phyloP scores from a whole-genome alignment of 2,329 filamentous ascomycete genomes.

The Aspergillus udagawae region DNA sequence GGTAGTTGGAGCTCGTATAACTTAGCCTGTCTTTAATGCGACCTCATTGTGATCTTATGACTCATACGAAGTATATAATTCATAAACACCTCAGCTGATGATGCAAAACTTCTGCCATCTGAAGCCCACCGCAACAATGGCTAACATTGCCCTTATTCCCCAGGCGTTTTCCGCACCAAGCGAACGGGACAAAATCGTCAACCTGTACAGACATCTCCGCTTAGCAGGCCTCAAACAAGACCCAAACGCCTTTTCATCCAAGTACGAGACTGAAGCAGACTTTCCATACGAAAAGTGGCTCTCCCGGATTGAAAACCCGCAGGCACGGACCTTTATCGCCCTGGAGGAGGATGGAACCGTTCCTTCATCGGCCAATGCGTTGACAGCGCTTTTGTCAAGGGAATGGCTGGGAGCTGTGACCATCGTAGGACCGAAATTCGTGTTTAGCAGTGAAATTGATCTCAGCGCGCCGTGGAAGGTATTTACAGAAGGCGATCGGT shows the following conservation, averaged over 20 bases:
- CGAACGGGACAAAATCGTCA: neutral
- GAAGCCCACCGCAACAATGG: neutral
- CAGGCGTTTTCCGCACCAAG: neutral
- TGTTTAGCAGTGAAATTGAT: neutral
- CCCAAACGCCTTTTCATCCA: slow-evolving; percentile 1
- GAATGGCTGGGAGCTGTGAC: slow-evolving; percentile 3
- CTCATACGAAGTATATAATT: neutral
- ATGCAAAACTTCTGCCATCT: neutral
- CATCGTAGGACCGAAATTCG: neutral
- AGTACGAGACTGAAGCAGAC: slow-evolving; percentile 1
- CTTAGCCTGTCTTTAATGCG: no score
- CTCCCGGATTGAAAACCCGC: neutral
- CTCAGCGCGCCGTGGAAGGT: neutral
- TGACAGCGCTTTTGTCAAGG: neutral
- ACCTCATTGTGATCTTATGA: neutral
- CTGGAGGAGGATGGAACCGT: neutral
- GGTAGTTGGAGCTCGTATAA: neutral
- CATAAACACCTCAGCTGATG: neutral
- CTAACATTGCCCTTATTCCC: neutral
- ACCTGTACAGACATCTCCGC: neutral
- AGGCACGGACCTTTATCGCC: neutral
- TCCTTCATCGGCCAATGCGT: no score
- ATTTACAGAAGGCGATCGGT: neutral
- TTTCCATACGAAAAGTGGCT: slow-evolving; percentile 3
- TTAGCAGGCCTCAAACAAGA: slow-evolving; percentile 4